These are phyloP conservation scores for Pleurotus salmoneostramineus DNA, from an alignment of 768 basidiomycete genomes.

Conservation along the genomic window DNA sequence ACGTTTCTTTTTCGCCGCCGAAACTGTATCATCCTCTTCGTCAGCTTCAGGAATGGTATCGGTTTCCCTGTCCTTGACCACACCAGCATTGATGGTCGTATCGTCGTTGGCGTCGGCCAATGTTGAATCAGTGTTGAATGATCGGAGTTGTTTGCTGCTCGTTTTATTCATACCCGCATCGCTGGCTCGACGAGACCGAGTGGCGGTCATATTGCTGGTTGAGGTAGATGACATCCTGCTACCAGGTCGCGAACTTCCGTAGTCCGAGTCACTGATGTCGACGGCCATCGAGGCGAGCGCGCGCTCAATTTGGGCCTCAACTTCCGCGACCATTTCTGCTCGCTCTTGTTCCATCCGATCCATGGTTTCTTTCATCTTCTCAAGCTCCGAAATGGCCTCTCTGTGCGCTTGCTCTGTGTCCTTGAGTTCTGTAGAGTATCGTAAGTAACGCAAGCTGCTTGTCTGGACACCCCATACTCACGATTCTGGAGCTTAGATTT, in stretches of 20 bases:
- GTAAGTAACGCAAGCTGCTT: neutral
- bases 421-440: slow-evolving; percentile 53
- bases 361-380: slow-evolving; percentile 81
- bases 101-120: slow-evolving; percentile 24
- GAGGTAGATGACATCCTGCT: slow-evolving; percentile 65
- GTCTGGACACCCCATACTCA: slow-evolving; percentile 33
- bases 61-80: slow-evolving; percentile 6
- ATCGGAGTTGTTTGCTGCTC: slow-evolving; percentile 54
- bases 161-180: slow-evolving; percentile 35
- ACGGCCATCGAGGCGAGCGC: slow-evolving; percentile 84
- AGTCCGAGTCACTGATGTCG: slow-evolving; percentile 72
- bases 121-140: slow-evolving; percentile 77
- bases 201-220: slow-evolving; percentile 16
- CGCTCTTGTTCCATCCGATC: slow-evolving; percentile 86
- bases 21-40: slow-evolving; percentile 43
- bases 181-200: slow-evolving; percentile 57
- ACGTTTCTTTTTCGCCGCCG: slow-evolving; percentile 61
- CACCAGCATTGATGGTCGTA: neutral
- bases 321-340: slow-evolving; percentile 88
- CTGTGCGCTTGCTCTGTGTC: slow-evolving; percentile 82
- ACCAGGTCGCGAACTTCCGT: slow-evolving; percentile 61
- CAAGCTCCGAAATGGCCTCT: slow-evolving; percentile 77
- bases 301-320: slow-evolving; percentile 87
- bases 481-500: slow-evolving; percentile 76
- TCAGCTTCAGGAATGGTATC: slow-evolving; percentile 52